Conservation (phyloP, 768 basidiomycete species). For the Lentinula raphanica region DNA sequence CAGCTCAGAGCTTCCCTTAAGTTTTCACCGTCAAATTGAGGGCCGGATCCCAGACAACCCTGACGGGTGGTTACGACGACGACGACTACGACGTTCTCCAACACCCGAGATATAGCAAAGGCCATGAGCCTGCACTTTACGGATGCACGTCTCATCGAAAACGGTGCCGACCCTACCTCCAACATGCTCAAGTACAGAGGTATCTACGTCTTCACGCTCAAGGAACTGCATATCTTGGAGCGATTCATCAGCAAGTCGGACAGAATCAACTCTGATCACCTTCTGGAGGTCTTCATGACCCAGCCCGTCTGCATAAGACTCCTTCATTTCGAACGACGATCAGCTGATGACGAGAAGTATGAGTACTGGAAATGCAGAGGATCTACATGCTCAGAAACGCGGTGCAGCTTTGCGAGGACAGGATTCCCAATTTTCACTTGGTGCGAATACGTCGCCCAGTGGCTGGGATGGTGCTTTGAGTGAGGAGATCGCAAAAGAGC, state of each 20-base stretch:
- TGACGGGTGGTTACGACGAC: conserved; percentile 98
- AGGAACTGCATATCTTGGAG: conserved; percentile 97
- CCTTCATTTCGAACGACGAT: conserved; percentile 90
- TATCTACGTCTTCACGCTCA: conserved; percentile 92
- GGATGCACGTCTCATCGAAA: conserved; percentile 97
- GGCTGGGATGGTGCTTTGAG: conserved; percentile 50
- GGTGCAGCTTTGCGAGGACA: conserved; percentile 22
- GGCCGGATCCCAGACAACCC: conserved; percentile 96
- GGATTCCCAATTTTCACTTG: conserved; percentile 26
- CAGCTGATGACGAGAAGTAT: conserved; percentile 73
- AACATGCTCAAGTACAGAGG: conserved; percentile 97
- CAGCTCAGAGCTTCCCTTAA: conserved; percentile 91
- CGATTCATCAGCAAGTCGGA: conserved; percentile 99
- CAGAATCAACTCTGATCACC: conserved; percentile 92
- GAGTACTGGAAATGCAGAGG: conserved; percentile 72
- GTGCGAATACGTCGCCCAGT: conserved; percentile 26
- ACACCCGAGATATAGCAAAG: conserved; percentile 99
- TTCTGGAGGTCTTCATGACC: conserved; percentile 81
- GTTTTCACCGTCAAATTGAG: conserved; percentile 98
- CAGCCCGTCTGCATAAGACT: conserved; percentile 98
- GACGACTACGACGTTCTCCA: conserved; percentile 98
- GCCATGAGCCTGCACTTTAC: conserved; percentile 99
- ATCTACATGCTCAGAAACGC: conserved; percentile 29
- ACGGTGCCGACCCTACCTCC: conserved; percentile 84
- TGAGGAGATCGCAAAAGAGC: conserved; percentile 69